Percentiles rank a stretch among this genome's conserved stretches.
Conservation (phyloP, 139 green algal species). For the Deuterostichococcus epilithicus region DNA sequence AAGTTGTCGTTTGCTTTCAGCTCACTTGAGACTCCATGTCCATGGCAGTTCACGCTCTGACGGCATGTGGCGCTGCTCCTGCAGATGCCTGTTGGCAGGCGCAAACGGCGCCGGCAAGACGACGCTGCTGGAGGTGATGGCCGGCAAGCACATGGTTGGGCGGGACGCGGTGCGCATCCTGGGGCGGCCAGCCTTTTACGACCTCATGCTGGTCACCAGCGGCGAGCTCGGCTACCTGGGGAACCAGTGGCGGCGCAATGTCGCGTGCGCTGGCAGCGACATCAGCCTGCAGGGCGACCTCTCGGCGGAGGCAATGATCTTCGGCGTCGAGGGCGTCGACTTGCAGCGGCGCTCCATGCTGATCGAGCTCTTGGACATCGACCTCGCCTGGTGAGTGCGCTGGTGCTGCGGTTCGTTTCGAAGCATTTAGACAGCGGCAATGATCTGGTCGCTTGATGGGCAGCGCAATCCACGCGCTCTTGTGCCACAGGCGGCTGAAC, state of each 20-base stretch:
- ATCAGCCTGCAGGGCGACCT: constrained; percentile 83
- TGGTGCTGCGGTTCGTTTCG: no score
- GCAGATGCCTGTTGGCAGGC: constrained; percentile 82
- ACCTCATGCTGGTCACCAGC: constrained; percentile 73
- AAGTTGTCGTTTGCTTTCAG: no score
- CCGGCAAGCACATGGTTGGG: constrained; percentile 94
- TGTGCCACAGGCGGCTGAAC: constrained; percentile 60
- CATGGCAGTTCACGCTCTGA: neutral
- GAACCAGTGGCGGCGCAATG: constrained; percentile 84
- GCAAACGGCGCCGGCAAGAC: constrained; percentile 95
- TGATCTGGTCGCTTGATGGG: no score
- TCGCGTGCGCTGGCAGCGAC: constrained; percentile 86
- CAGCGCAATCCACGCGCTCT: no score
- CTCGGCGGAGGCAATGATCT: constrained; percentile 77
- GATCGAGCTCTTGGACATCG: constrained; percentile 90
- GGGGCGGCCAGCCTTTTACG: constrained; percentile 90
- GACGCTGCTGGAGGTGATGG: constrained; percentile 87
- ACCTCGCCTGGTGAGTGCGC: constrained; percentile 82
- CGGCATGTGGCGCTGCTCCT: neutral
- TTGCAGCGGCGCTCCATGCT: constrained; percentile 61
- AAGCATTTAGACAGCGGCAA: neutral
- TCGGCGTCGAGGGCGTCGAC: constrained; percentile 76
- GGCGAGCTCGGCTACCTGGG: constrained; percentile 81
- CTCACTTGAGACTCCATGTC: neutral
- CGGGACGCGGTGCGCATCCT: constrained; percentile 74